Base-by-base conservation (phyloP, 1,284 basidiomycete species). In the Ganoderma leucocontextum region DNA sequence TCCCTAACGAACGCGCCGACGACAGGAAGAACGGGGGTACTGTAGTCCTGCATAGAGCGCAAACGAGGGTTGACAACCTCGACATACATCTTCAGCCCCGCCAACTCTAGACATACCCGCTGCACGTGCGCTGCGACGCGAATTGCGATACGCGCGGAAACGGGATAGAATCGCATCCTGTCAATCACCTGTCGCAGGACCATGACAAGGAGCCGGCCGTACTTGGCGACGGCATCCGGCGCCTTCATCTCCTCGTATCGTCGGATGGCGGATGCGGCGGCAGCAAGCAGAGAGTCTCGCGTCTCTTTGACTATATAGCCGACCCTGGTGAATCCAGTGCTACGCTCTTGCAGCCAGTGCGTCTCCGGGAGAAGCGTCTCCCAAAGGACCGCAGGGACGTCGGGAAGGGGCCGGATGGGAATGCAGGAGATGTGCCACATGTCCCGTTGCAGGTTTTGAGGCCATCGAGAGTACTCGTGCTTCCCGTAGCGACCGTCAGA, bases 111-210 rank as follows among this genome's bases (percentile, higher is more conserved):
- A 10, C 9, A n/a, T 6, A 58, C 15, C 2, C 65, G 49, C 53
- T 66, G 65, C 8, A 66, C 52, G 36, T 66, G 65, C n/a, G 65
- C 65, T 9, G 60, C 65, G n/a, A 62, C 52, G 6, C 25, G 38
- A 35, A 66, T 62, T 9, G 65, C 33, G 4, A 47, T 17, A 1
- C 4, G 29, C 0, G 57, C 2, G 0, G 25, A 19, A 2, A 53
- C n/a, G 6, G 64, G 58, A 5, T 59, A 15, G 47, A 39, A 25
- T 10, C n/a, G 9, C 64, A 65, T 60, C 1, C 58, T 42, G 44
- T 49, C 42, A 5, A 60, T 8, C 44, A 35, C 38, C 10, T 65
- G 57, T 9, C 58, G 47, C 0, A 65, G 64, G n/a, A 65, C n/a
- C 57, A 53, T 49, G 15, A 52, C 33, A 29, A 65, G 58, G 33